These are phyloP conservation scores for Ramaria sp. DNA, from an alignment of 768 basidiomycete genomes.

Conservation along the genomic window DNA sequence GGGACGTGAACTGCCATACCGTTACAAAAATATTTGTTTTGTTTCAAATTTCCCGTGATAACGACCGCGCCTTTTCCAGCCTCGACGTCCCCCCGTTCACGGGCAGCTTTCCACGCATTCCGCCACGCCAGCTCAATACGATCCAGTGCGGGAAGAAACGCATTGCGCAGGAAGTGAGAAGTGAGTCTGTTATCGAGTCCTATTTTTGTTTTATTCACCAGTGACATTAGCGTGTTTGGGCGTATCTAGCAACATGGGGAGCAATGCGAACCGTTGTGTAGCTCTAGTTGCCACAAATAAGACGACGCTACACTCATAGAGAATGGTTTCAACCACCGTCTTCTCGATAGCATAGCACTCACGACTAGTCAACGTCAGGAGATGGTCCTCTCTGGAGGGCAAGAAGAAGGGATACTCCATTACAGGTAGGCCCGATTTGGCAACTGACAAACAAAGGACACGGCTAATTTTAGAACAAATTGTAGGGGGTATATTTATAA, in stretches of 20 bases:
- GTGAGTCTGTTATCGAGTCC: conserved; percentile 11
- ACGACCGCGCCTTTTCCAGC: conserved; percentile 11
- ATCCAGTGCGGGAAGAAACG: conserved; percentile 12
- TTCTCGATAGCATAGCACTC: background rate
- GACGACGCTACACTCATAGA: background rate
- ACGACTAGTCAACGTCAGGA: background rate
- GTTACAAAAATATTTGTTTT: conserved; percentile 15
- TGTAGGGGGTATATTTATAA: too few species aligned
- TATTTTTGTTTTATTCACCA: too few species aligned
- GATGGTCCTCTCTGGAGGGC: background rate
- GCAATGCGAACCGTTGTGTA: conserved; percentile 12
- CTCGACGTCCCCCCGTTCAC: background rate
- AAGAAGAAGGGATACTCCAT: background rate
- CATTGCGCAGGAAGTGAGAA: conserved; percentile 7
- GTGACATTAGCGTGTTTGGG: too few species aligned
- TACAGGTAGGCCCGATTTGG: background rate
- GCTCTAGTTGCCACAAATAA: conserved; percentile 11
- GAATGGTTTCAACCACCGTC: background rate
- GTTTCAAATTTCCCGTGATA: conserved; percentile 11
- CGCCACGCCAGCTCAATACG: conserved; percentile 13
- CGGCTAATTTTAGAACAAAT: too few species aligned
- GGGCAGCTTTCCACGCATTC: conserved; percentile 2
- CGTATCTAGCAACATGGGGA: too few species aligned
- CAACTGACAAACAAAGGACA: too few species aligned
- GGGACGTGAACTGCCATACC: conserved; percentile 7